Evolutionary conservation across 2,329 filamentous ascomycete species (phyloP), one percentile per base, ranked within the genome.

Genomic region (Paracoccidioides lutzii): DNA sequence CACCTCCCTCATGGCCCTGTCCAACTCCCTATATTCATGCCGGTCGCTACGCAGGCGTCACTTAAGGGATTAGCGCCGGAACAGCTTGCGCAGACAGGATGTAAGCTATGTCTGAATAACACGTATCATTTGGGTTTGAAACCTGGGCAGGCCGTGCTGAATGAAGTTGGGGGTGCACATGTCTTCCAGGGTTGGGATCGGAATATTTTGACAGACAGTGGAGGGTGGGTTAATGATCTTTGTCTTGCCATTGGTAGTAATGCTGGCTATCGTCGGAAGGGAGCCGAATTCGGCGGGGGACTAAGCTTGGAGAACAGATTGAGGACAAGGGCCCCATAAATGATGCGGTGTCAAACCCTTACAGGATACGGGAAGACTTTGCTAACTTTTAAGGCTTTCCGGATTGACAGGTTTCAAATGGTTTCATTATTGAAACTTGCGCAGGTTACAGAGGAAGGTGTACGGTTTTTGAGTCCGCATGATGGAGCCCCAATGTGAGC

Each of bases 41-140:
- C 93, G 14, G 93, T 98, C 45, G 93, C 93, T 35, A 98, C 93
- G 0, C 93, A 98, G 72, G 93, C 88, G 0, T 95, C 91, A 0
- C 78, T 98, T 42, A 98, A 98, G 69, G 93, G 93, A 45, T 74
- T 98, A 55, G 97, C 93, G 0, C 90, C 91, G 1, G 85, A 91
- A 61, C 93, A 98, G 67, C 78, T 98, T 2, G 90, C 93, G 64
- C 84, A 88, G 54, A 94, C 90, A 0, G 83, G 88, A 45, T 98
- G 94, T 66, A 83, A 87, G 57, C 75, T 98, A 44, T 98, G 93
- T 70, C 76, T 98, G 61, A 98, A 98, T 75, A 98, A 98, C 73
- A 98, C 93, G 10, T 98, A 98, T 67, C 93, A 98, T 69, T 76
- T 98, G 58, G 93, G 93, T 8, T 76, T 98, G 55, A 97, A 95